Evolutionary conservation across 2,329 filamentous ascomycete genomes (phyloP).

Genomic region (Thielaviopsis populi): DNA sequence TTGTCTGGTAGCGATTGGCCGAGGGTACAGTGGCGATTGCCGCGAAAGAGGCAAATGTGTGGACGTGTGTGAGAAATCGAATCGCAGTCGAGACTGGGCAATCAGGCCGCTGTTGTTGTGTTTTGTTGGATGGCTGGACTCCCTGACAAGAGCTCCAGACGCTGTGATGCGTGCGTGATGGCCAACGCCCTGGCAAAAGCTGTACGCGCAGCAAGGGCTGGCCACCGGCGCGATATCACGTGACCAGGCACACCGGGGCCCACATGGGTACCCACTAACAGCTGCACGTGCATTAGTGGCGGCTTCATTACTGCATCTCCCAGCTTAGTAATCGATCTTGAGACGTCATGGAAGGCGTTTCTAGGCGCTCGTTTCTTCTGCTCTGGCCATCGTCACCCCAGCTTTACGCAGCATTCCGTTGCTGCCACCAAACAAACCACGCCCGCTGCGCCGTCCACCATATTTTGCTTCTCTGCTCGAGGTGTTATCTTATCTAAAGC

Average conservation of each 20-base stretch:
- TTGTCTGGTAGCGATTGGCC: background rate
- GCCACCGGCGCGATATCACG: constrained; percentile 5
- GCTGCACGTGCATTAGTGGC: background rate
- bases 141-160: no score
- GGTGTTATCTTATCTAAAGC: background rate
- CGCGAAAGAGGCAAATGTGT: background rate
- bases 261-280: background rate
- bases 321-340: background rate
- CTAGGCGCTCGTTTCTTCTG: background rate
- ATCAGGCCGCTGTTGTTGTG: no score
- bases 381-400: background rate
- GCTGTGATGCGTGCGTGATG: no score
- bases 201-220: background rate
- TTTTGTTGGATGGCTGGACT: background rate
- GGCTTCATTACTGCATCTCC: background rate
- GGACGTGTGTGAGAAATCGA: background rate
- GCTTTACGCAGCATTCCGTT: background rate
- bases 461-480: background rate
- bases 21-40: background rate
- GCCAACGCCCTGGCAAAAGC: background rate
- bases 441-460: background rate
- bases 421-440: background rate
- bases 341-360: constrained; percentile 3
- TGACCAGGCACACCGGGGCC: background rate
- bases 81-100: background rate